phyloP scores from a whole-genome alignment of 169 alveolate genomes.

The Plasmodium cynomolgi region DNA sequence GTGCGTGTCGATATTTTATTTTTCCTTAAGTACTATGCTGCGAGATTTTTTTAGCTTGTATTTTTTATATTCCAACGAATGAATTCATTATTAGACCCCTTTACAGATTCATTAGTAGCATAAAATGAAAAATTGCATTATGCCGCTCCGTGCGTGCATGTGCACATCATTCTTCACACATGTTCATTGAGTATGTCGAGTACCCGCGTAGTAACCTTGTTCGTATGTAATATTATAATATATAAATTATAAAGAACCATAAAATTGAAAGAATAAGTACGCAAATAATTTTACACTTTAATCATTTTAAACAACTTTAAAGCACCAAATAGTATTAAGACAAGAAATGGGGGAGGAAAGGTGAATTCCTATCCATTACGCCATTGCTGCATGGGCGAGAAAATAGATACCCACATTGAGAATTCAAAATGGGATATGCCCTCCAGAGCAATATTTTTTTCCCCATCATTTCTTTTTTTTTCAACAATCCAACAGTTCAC shows the following conservation, averaged over 20 bases:
- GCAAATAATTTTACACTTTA: background rate
- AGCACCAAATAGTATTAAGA: background rate
- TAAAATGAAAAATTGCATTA: background rate
- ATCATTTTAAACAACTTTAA: background rate
- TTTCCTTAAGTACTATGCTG: background rate
- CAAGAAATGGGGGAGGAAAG: background rate
- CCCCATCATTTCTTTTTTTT: background rate
- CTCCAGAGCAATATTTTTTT: background rate
- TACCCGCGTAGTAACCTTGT: background rate
- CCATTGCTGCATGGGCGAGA: background rate
- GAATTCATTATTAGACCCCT: background rate
- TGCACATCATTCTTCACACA: background rate
- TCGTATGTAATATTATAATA: background rate
- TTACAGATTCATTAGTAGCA: background rate
- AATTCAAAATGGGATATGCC: background rate
- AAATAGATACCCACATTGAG: constrained; percentile 22
- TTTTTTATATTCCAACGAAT: background rate
- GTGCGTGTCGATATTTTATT: background rate
- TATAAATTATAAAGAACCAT: background rate
- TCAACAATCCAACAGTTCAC: background rate
- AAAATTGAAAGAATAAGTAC: background rate
- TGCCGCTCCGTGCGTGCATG: background rate
- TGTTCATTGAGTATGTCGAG: background rate
- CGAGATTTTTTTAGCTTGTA: background rate
- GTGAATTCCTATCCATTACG: background rate